These are phyloP conservation scores for Exophiala sp. DNA, from an alignment of 2,329 filamentous ascomycete species.

Conservation along the genomic window DNA sequence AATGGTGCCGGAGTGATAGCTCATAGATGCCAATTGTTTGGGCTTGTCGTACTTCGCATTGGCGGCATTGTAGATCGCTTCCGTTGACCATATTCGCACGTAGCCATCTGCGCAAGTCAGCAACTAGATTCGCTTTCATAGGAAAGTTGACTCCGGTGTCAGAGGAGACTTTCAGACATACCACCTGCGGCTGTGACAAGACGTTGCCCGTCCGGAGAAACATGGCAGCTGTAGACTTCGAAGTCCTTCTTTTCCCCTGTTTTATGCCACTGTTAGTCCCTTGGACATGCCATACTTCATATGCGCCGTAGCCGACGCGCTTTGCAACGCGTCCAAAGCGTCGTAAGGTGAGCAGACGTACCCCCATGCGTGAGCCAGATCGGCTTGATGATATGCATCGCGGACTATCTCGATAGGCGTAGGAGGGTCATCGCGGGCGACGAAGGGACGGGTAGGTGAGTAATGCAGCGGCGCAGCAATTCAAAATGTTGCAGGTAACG, in stretches of 20 bases:
- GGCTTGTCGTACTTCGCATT: conserved; percentile 68
- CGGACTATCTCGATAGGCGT: conserved; percentile 17
- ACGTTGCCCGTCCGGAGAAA: conserved; percentile 87
- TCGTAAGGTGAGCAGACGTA: conserved; percentile 38
- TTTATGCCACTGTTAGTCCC: conserved; percentile 19
- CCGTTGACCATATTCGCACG: conserved; percentile 95
- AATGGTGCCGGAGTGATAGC: conserved; percentile 95
- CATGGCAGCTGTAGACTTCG: conserved; percentile 96
- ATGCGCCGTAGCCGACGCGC: conserved; percentile 21
- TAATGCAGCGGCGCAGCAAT: neutral
- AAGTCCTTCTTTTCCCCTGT: conserved; percentile 93
- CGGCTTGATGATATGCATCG: conserved; percentile 86
- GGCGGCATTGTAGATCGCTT: conserved; percentile 77
- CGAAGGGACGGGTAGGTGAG: neutral
- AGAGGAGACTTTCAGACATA: no score
- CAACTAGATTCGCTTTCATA: conserved; percentile 8
- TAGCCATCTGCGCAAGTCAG: conserved; percentile 65
- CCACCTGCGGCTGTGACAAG: conserved; percentile 91
- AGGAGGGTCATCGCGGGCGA: conserved; percentile 11
- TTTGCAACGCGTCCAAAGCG: conserved; percentile 19
- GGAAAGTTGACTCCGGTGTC: neutral
- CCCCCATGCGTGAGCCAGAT: conserved; percentile 92
- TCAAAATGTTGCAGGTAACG: neutral
- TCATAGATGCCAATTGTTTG: conserved; percentile 94
- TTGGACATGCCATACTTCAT: neutral